Percentiles rank a stretch among this genome's conserved stretches.
These are phyloP conservation scores for Aspergillus steynii DNA, from an alignment of 495 filamentous ascomycete species.

Conservation along the genomic window DNA sequence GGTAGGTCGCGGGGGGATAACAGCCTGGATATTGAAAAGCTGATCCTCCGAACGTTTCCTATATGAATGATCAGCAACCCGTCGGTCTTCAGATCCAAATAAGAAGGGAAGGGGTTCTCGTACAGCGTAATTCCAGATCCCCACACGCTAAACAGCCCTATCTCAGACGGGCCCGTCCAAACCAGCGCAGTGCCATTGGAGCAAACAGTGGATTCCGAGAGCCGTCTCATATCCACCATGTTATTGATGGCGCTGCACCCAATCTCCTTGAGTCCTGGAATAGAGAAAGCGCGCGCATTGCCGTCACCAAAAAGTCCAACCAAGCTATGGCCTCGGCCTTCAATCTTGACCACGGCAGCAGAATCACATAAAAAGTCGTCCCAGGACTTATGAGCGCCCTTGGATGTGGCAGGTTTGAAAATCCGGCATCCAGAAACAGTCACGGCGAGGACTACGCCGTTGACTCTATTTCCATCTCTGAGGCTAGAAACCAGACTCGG, in stretches of 20 bases:
- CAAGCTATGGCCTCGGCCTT: conserved; percentile 72
- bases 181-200: conserved; percentile 76
- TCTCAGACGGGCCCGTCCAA: conserved; percentile 88
- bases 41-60: conserved; percentile 62
- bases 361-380: conserved; percentile 78
- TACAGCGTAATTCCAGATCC: conserved; percentile 64
- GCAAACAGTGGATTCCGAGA: conserved; percentile 65
- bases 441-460: conserved; percentile 70
- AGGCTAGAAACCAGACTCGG: conserved; percentile 70
- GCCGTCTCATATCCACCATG: conserved; percentile 70
- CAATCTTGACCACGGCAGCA: conserved; percentile 70
- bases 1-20: conserved; percentile 80
- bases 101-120: conserved; percentile 14
- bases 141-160: conserved; percentile 78
- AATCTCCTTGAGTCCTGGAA: conserved; percentile 85
- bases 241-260: conserved; percentile 61
- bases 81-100: conserved; percentile 9
- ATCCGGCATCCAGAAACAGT: conserved; percentile 75
- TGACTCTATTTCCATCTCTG: conserved; percentile 65
- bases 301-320: conserved; percentile 83
- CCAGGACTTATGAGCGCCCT: conserved; percentile 87
- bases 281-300: conserved; percentile 72
- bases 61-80: conserved; percentile 29
- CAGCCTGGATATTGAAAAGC: conserved; percentile 71
- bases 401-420: conserved; percentile 79